Base-by-base conservation (phyloP, 192 early-diverging fungal species). In the Pilobolus umbonatus region DNA sequence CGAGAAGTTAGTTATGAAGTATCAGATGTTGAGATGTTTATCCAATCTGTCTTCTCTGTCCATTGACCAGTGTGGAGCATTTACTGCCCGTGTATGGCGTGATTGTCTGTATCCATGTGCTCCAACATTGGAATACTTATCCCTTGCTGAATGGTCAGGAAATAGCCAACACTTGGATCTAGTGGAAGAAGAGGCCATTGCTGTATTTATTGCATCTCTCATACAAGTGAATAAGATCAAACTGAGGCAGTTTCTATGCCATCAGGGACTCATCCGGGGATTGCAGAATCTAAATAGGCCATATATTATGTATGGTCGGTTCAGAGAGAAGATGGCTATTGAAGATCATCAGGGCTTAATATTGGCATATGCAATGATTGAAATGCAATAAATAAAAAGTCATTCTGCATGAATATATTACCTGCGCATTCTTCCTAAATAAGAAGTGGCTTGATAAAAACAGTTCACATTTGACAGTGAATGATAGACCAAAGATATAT, bases 41-140 rank as follows among this genome's bases (percentile, higher is more conserved):
- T 1, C 10, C 5, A 42, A 58, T 17, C 25, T 58, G n/a, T 21
- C 24, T 5, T 15, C 15, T 12, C 26, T 62, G 8, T 8, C 49
- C 10, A 15, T 53, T 10, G 50, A 28, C 9, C 49, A 19, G n/a
- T 42, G 49, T 38, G 26, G 22, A 22, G 36, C 60, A 0, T 53
- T 42, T 32, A 62, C 60, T 1, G 22, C 60, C 6, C 10, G 24
- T 2, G 14, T 62, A 19, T 62, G 60, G 60, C 14, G n/a, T 12
- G 49, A 53, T 8, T 49, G 50, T 38, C 10, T 62, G 4, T 9
- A 24, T 9, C 60, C 60, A 0, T 53, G 60, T 34, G 24, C 38
- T 2, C 8, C 12, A 9, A 5, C 17, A 1, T 22, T 53, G 17
- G 7, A 0, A 19, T 22, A 2, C 14, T 14, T 62, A 5, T 43